These are phyloP conservation scores for Zymoseptoria crescenta DNA, from an alignment of 2,329 filamentous ascomycete species.

Conservation along the genomic window DNA sequence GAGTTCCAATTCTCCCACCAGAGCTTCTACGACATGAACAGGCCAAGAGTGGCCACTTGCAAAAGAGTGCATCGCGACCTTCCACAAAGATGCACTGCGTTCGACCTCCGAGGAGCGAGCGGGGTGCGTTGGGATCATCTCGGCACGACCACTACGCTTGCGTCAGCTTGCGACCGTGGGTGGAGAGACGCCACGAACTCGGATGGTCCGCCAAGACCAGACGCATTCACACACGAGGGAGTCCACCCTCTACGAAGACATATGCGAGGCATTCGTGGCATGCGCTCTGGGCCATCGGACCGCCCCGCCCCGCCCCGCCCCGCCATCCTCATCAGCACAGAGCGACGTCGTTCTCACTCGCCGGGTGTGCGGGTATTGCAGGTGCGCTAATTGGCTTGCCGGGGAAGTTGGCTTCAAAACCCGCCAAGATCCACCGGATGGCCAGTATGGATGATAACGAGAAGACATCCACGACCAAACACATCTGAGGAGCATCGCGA, in stretches of 20 bases:
- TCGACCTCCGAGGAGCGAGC: not conserved
- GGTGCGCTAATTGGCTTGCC: conserved; percentile 11
- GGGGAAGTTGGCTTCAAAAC: conserved; percentile 7
- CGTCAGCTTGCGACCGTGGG: not conserved
- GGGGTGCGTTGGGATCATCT: not conserved
- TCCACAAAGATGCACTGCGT: too few species aligned
- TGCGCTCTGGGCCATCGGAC: not conserved
- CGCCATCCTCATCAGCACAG: not conserved
- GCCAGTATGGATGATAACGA: conserved; percentile 7
- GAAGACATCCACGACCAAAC: conserved; percentile 10
- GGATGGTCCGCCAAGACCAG: not conserved
- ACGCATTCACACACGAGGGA: conserved; percentile 6
- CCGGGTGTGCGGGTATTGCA: conserved; percentile 7
- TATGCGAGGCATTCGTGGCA: not conserved
- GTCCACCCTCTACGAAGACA: conserved; percentile 1
- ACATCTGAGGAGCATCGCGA: conserved; percentile 22
- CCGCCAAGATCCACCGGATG: conserved; percentile 1
- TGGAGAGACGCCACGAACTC: not conserved
- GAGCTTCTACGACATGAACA: too few species aligned
- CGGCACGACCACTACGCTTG: conserved; percentile 1
- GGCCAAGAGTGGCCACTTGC: too few species aligned
- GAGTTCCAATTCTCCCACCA: too few species aligned
- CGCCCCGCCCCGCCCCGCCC: too few species aligned
- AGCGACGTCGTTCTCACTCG: conserved; percentile 6
- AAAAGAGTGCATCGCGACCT: too few species aligned